Conservation (phyloP, 2,329 filamentous ascomycete species). For the Escovopsis sp. region DNA sequence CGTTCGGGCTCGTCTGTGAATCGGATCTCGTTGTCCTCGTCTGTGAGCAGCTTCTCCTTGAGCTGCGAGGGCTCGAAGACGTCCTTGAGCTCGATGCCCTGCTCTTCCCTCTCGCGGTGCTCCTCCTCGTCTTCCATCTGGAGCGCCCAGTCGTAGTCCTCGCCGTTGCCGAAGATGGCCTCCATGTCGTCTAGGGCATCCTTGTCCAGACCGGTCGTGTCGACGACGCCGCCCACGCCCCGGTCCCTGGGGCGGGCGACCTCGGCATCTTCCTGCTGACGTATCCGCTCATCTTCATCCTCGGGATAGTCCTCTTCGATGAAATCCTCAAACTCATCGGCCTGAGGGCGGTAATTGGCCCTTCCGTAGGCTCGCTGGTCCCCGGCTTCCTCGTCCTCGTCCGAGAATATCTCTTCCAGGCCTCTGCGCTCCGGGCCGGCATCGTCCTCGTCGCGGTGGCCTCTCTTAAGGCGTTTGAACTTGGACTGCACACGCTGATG, state of each 20-base stretch:
- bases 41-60: constrained; percentile 85
- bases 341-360: constrained; percentile 41
- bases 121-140: constrained; percentile 80
- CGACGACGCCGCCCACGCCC: constrained; percentile 54
- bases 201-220: constrained; percentile 77
- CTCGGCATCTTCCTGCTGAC: constrained; percentile 72
- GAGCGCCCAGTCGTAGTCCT: constrained; percentile 90
- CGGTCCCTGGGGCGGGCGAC: constrained; percentile 68
- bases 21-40: constrained; percentile 86
- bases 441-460: constrained; percentile 62
- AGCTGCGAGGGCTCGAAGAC: constrained; percentile 96
- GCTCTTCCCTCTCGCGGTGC: constrained; percentile 62
- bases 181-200: constrained; percentile 92
- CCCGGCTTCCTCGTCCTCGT: constrained; percentile 68
- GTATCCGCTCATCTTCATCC: constrained; percentile 64
- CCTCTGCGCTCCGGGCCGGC: constrained; percentile 51
- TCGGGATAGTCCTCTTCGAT: constrained; percentile 93
- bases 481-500: constrained; percentile 46
- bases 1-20: constrained; percentile 83
- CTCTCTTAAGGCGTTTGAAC: constrained; percentile 92
- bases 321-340: constrained; percentile 84
- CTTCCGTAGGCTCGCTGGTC: constrained; percentile 38
- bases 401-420: constrained; percentile 86
- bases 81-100: constrained; percentile 84
- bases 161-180: constrained; percentile 86